Conservation (phyloP, 2,329 filamentous ascomycete species). For the Pestalotiopsis sp. region DNA sequence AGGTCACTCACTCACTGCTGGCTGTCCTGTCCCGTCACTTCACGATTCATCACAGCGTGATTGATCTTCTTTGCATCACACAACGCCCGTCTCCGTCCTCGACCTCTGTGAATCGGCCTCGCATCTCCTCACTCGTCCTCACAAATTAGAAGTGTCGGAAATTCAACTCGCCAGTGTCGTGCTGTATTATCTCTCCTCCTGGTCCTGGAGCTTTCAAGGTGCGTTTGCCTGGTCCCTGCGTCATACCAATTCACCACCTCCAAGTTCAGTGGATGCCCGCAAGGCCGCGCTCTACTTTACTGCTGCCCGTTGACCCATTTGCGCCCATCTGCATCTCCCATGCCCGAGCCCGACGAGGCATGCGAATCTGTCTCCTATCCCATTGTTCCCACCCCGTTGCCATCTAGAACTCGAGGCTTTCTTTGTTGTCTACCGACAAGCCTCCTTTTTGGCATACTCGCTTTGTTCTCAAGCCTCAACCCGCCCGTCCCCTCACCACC, state of each 20-base stretch:
- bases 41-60: not conserved
- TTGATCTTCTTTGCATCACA: slow-evolving; percentile 5
- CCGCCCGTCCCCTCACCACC: not conserved
- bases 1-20: not conserved
- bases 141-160: not conserved
- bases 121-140: not conserved
- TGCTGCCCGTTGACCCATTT: slow-evolving; percentile 13
- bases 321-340: slow-evolving; percentile 17
- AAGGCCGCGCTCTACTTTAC: not conserved
- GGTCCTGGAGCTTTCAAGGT: not conserved
- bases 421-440: slow-evolving; percentile 1
- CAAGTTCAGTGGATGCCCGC: not conserved
- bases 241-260: slow-evolving; percentile 13
- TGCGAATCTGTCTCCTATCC: not conserved
- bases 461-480: not conserved
- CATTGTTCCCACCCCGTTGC: not conserved
- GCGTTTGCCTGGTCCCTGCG: slow-evolving; percentile 9
- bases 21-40: not conserved
- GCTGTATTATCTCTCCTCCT: not conserved
- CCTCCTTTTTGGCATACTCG: not conserved
- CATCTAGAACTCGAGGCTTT: not conserved
- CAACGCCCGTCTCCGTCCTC: not conserved
- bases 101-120: not conserved
- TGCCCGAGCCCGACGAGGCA: slow-evolving; percentile 1
- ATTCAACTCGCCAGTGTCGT: not conserved